These are phyloP conservation scores for Heracleum sosnowskyi DNA, from an alignment of 129 eudicot species.

Conservation along the genomic window DNA sequence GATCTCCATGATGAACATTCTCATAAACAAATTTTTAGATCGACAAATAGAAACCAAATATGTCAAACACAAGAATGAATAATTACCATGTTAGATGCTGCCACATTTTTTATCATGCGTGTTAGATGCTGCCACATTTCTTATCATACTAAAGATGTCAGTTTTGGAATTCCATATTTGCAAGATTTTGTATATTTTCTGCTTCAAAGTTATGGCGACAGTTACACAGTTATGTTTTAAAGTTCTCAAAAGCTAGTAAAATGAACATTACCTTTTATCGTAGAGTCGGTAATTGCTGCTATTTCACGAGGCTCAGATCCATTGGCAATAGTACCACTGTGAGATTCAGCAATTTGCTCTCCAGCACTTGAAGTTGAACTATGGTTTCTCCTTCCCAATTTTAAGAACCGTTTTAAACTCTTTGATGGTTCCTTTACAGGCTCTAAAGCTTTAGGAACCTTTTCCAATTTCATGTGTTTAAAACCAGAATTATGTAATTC, in stretches of 20 bases:
- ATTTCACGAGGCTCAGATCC: constrained; percentile 21
- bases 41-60: too few relatives aligned
- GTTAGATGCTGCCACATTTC: too few relatives aligned
- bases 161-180: neutral
- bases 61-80: too few relatives aligned
- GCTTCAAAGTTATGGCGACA: neutral
- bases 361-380: constrained; percentile 35
- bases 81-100: too few relatives aligned
- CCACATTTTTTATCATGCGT: too few relatives aligned
- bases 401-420: constrained; percentile 71
- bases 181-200: neutral
- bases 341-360: constrained; percentile 39
- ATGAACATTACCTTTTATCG: constrained; percentile 52
- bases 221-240: neutral
- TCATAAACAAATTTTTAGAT: too few relatives aligned
- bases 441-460: constrained; percentile 44
- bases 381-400: constrained; percentile 64
- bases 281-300: constrained; percentile 21
- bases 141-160: too few relatives aligned
- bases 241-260: neutral
- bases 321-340: constrained; percentile 25
- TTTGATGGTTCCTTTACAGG: constrained; percentile 54
- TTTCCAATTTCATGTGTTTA: constrained; percentile 32
- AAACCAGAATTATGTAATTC: constrained; percentile 35
- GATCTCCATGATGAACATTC: too few relatives aligned